A percentile compares a stretch with the other conserved stretches of the same genome.
These are phyloP conservation scores for Kwoniella sp. DNA, from an alignment of 768 basidiomycete genomes.

Conservation along the genomic window DNA sequence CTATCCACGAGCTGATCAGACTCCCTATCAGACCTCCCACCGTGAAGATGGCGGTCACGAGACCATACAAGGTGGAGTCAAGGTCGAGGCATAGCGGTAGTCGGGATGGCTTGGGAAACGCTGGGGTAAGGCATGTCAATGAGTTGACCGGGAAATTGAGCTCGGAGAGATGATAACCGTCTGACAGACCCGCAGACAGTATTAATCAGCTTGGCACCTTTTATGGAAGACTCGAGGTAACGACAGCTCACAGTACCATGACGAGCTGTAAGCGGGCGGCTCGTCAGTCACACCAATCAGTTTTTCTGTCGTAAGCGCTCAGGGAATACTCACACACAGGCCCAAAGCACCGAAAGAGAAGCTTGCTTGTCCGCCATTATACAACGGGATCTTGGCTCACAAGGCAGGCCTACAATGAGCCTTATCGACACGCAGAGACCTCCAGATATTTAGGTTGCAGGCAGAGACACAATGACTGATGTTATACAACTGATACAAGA, in stretches of 20 bases:
- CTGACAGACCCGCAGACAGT: slow-evolving; percentile 22
- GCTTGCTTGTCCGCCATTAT: slow-evolving; percentile 16
- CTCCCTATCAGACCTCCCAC: slow-evolving; percentile 77
- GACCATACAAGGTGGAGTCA: slow-evolving; percentile 73
- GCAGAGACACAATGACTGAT: too few species aligned
- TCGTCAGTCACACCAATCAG: background rate
- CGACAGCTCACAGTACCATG: slow-evolving; percentile 53
- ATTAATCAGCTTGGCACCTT: background rate
- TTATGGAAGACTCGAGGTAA: too few species aligned
- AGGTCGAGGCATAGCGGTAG: slow-evolving; percentile 79
- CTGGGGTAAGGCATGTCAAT: slow-evolving; percentile 66
- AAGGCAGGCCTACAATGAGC: too few species aligned
- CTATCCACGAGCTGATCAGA: slow-evolving; percentile 39
- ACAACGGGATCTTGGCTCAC: too few species aligned
- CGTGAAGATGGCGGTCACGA: slow-evolving; percentile 83
- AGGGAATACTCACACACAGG: slow-evolving; percentile 42
- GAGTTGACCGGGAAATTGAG: slow-evolving; percentile 83
- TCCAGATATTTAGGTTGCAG: too few species aligned
- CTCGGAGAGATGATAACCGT: slow-evolving; percentile 90
- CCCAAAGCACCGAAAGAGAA: slow-evolving; percentile 42
- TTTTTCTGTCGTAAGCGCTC: background rate
- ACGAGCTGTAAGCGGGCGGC: slow-evolving; percentile 34
- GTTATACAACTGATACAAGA: too few species aligned
- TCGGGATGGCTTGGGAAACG: slow-evolving; percentile 31
- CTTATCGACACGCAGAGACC: too few species aligned